Evolutionary conservation across 1,284 basidiomycete genomes (phyloP).

Genomic region (Mycena citricolor): DNA sequence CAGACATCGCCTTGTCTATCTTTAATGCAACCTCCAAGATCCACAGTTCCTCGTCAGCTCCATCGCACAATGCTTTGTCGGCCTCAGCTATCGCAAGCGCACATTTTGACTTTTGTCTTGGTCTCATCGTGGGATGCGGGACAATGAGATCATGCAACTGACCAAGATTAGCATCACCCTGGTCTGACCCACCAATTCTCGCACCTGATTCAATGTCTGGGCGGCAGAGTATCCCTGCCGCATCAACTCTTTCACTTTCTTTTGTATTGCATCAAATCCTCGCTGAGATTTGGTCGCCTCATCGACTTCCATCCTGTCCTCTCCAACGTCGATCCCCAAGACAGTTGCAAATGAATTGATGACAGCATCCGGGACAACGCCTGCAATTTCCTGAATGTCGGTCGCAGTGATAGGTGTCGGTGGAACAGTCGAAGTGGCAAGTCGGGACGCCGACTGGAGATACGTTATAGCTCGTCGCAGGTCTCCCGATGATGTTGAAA

Average conservation of each 20-base stretch:
- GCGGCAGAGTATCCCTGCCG: conserved; percentile 91
- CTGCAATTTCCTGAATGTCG: conserved; percentile 96
- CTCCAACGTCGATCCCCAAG: conserved; percentile 73
- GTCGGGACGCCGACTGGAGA: conserved; percentile 90
- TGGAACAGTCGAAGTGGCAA: conserved; percentile 70
- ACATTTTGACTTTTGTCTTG: conserved; percentile 80
- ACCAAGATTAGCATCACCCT: conserved; percentile 1
- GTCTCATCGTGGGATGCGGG: conserved; percentile 76
- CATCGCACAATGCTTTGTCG: conserved; percentile 95
- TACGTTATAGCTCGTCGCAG: conserved; percentile 98
- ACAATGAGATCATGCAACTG: conserved; percentile 93
- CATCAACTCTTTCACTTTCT: conserved; percentile 74
- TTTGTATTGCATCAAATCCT: conserved; percentile 72
- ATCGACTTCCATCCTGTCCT: conserved; percentile 63
- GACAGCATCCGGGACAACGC: conserved; percentile 82
- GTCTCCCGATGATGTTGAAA: conserved; percentile 86
- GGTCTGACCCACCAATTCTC: conserved; percentile 19
- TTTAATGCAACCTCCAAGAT: conserved; percentile 84
- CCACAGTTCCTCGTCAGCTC: conserved; percentile 98
- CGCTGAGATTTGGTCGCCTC: conserved; percentile 29
- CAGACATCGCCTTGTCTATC: conserved; percentile 63
- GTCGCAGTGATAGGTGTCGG: conserved; percentile 69
- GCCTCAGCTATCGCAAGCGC: conserved; percentile 90
- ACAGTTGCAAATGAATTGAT: conserved; percentile 70
- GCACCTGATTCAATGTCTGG: conserved; percentile 87